These are phyloP conservation scores for Emydomyces testavorans DNA, from an alignment of 2,329 filamentous ascomycete species.

Conservation along the genomic window DNA sequence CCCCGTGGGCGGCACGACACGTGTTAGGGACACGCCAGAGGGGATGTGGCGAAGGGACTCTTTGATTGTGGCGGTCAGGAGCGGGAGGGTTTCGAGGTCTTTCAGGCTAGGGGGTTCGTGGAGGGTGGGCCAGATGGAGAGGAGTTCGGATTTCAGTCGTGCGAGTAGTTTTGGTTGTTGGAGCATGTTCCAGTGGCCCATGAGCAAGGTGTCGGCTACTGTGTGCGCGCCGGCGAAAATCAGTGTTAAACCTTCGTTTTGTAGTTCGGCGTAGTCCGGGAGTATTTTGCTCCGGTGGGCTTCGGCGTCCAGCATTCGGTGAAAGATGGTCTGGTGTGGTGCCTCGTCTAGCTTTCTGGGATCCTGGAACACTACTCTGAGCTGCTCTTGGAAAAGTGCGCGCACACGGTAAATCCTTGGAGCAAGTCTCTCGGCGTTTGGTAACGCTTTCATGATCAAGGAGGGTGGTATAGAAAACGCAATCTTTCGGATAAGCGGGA, in stretches of 20 bases:
- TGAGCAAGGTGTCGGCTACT: neutral
- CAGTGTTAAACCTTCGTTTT: neutral
- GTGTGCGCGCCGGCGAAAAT: slow-evolving; percentile 2
- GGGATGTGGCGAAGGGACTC: slow-evolving; percentile 1
- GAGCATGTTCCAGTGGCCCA: neutral
- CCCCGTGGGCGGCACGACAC: slow-evolving; percentile 14
- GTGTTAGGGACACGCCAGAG: neutral
- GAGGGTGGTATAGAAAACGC: neutral
- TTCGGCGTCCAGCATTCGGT: neutral
- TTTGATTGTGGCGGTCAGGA: slow-evolving; percentile 4
- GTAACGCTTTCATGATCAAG: neutral
- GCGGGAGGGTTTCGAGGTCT: neutral
- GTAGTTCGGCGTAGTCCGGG: neutral
- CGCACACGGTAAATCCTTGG: neutral
- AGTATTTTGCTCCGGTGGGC: neutral
- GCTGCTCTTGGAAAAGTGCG: neutral
- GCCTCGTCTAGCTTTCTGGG: neutral
- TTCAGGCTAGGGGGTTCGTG: neutral
- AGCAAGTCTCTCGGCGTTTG: neutral
- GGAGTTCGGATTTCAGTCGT: neutral
- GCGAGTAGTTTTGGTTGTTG: neutral
- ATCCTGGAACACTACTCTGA: neutral
- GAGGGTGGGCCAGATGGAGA: neutral
- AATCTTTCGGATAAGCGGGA: neutral
- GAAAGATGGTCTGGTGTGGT: slow-evolving; percentile 3